A percentile compares a stretch with the other conserved stretches of the same genome.
phyloP scores from a whole-genome alignment of 2,329 filamentous ascomycete species.

The Fonsecaea monophora region DNA sequence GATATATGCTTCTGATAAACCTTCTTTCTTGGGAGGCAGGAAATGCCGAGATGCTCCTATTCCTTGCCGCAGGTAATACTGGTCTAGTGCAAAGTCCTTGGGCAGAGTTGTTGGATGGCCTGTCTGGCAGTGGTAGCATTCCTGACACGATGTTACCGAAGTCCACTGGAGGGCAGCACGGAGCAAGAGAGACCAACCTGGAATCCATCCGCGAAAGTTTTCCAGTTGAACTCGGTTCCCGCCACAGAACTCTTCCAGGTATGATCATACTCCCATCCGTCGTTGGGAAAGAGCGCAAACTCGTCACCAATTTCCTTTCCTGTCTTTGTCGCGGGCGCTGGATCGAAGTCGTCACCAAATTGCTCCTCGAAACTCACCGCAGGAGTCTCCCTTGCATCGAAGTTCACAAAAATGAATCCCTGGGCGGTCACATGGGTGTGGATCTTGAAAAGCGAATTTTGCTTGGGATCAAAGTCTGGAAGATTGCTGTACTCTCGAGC shows the following conservation, averaged over 20 bases:
- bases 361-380: constrained; percentile 61
- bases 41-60: constrained; percentile 36
- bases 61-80: constrained; percentile 36
- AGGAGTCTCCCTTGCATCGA: constrained; percentile 56
- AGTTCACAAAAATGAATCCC: constrained; percentile 64
- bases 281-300: constrained; percentile 56
- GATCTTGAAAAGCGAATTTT: constrained; percentile 60
- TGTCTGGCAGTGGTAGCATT: constrained; percentile 36
- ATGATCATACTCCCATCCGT: constrained; percentile 64
- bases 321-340: constrained; percentile 31
- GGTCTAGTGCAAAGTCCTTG: constrained; percentile 34
- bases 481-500: constrained; percentile 65
- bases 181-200: constrained; percentile 21
- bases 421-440: constrained; percentile 35
- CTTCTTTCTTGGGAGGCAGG: constrained; percentile 35
- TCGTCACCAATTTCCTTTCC: constrained; percentile 41
- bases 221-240: constrained; percentile 66
- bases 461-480: constrained; percentile 63
- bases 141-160: constrained; percentile 17
- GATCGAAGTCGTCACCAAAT: constrained; percentile 58
- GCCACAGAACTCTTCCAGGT: constrained; percentile 57
- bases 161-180: neutral
- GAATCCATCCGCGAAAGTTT: constrained; percentile 47
- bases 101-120: constrained; percentile 36
- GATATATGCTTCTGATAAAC: constrained; percentile 34